These are phyloP conservation scores for Pterocarpus santalinus DNA, from an alignment of 306 rosid species.

Conservation along the genomic window DNA sequence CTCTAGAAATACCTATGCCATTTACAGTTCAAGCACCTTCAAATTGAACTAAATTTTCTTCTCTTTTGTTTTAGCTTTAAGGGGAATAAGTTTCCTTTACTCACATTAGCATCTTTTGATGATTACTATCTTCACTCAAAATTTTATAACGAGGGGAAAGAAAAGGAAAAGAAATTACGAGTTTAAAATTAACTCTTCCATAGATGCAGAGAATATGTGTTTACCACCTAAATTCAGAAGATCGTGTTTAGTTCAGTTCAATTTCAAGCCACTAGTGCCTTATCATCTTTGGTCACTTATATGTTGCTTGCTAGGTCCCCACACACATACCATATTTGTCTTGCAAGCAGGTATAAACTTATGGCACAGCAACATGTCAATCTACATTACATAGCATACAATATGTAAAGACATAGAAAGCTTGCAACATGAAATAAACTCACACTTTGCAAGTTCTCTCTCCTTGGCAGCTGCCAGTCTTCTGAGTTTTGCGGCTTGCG, in stretches of 20 bases:
- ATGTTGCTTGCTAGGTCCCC: neutral
- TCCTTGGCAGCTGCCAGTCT: slow-evolving; percentile 80
- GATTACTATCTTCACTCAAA: too few species aligned
- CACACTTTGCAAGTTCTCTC: slow-evolving; percentile 79
- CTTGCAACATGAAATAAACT: slow-evolving; percentile 49
- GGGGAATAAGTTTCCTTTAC: too few species aligned
- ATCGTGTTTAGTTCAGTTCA: neutral
- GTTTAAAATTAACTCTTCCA: neutral
- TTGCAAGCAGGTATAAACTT: slow-evolving; percentile 5
- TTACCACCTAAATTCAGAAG: slow-evolving; percentile 8
- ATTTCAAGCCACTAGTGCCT: neutral
- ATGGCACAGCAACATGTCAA: neutral
- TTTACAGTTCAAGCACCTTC: too few species aligned
- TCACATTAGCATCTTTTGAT: too few species aligned
- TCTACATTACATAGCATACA: neutral
- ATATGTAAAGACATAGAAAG: neutral
- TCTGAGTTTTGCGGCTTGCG: slow-evolving; percentile 84
- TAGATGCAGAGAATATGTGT: neutral
- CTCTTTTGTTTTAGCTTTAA: too few species aligned
- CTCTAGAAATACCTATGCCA: too few species aligned
- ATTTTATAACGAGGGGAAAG: too few species aligned
- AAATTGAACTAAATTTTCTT: too few species aligned
- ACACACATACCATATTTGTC: slow-evolving; percentile 1
- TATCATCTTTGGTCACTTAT: slow-evolving; percentile 1
- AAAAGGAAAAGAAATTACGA: too few species aligned